A percentile compares a stretch with the other conserved stretches of the same genome.
These are phyloP conservation scores for Candida sanyaensis DNA, from an alignment of 1,139 yeast species.

Conservation along the genomic window DNA sequence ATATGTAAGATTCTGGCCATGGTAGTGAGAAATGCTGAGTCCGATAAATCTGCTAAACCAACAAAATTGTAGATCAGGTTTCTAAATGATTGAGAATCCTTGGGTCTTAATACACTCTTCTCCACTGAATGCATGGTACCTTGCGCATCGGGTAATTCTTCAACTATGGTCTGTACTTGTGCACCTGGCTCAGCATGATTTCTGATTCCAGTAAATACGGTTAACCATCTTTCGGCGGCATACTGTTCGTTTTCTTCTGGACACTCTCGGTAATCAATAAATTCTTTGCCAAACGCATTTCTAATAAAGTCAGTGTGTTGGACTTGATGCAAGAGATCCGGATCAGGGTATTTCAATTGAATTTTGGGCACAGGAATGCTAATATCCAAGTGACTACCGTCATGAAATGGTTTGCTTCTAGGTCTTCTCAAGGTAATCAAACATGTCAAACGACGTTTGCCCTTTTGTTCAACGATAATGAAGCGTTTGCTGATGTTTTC, in stretches of 20 bases:
- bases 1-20: constrained; percentile 44
- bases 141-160: constrained; percentile 13
- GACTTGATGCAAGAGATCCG: constrained; percentile 27
- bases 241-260: constrained; percentile 35
- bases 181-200: constrained; percentile 21
- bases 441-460: constrained; percentile 29
- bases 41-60: constrained; percentile 44
- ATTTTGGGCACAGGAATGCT: constrained; percentile 22
- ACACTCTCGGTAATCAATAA: constrained; percentile 29
- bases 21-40: constrained; percentile 44
- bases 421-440: constrained; percentile 27
- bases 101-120: constrained; percentile 14
- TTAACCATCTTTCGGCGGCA: constrained; percentile 45
- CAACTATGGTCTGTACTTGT: constrained; percentile 12
- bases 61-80: constrained; percentile 36
- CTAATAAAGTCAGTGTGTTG: constrained; percentile 42
- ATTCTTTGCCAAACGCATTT: constrained; percentile 43
- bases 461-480: constrained; percentile 34
- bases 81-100: constrained; percentile 23
- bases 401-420: constrained; percentile 15
- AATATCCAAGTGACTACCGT: constrained; percentile 11
- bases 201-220: constrained; percentile 40
- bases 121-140: constrained; percentile 14
- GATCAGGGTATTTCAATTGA: constrained; percentile 30
- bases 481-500: constrained; percentile 25